A percentile compares a stretch with the other conserved stretches of the same genome.
Evolutionary conservation across 108 stramenopile species (phyloP).

Genomic region (Skeletonema costatum): DNA sequence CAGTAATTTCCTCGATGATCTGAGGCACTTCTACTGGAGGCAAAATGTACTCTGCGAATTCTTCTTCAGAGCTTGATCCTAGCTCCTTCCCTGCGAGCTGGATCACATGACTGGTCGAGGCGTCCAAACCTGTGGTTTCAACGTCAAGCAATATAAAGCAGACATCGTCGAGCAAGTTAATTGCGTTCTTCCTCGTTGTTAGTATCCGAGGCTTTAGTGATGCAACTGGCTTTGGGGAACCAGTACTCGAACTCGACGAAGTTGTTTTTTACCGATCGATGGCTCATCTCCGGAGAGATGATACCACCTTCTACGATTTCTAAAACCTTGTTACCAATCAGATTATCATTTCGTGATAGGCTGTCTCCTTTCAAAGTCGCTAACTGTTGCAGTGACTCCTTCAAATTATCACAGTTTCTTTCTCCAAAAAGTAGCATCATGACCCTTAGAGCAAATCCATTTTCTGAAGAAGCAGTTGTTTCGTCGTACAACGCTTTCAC

Average conservation of each 20-base stretch:
- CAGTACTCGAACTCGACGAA: too few species aligned
- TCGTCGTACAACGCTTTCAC: slow-evolving; percentile 4
- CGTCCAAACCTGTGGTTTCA: slow-evolving; percentile 33
- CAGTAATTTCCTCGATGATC: slow-evolving; percentile 32
- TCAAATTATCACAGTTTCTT: neutral
- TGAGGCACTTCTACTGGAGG: slow-evolving; percentile 34
- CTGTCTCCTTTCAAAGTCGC: slow-evolving; percentile 3
- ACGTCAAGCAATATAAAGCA: slow-evolving; percentile 38
- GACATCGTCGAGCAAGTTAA: slow-evolving; percentile 19
- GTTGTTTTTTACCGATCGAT: too few species aligned
- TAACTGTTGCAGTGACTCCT: slow-evolving; percentile 10
- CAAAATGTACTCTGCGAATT: slow-evolving; percentile 43
- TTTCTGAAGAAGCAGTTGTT: slow-evolving; percentile 23
- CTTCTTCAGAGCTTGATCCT: slow-evolving; percentile 26
- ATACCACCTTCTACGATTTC: neutral
- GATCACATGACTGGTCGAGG: slow-evolving; percentile 32
- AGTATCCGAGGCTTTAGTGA: neutral
- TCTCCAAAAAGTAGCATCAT: slow-evolving; percentile 38
- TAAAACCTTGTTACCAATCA: slow-evolving; percentile 17
- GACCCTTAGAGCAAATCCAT: slow-evolving; percentile 20
- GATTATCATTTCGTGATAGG: slow-evolving; percentile 3
- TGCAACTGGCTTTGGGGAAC: too few species aligned
- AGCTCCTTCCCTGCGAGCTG: slow-evolving; percentile 43
- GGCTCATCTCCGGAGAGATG: too few species aligned
- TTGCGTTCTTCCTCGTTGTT: neutral